Conservation (phyloP, 257 asterid species). For the Solanum habrochaites region DNA sequence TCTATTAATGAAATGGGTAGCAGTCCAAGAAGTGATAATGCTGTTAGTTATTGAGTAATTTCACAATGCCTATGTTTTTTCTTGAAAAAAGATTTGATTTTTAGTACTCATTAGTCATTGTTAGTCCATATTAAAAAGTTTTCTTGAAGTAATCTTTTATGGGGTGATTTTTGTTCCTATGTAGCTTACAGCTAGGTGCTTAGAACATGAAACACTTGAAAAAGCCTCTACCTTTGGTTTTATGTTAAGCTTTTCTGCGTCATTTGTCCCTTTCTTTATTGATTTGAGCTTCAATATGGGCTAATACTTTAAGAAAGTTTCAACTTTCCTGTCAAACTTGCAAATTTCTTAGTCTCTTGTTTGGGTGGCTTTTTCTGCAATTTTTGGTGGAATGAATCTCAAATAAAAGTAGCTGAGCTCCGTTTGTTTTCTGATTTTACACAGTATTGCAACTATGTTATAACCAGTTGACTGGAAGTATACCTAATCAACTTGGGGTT, state of each 20-base stretch:
- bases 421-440: background rate
- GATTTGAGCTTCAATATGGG: background rate
- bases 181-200: background rate
- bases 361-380: background rate
- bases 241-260: background rate
- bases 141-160: background rate
- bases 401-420: background rate
- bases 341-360: background rate
- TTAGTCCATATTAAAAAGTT: background rate
- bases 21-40: background rate
- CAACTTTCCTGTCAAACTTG: background rate
- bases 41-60: background rate
- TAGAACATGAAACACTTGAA: background rate
- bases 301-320: background rate
- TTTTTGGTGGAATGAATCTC: background rate
- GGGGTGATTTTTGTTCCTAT: background rate
- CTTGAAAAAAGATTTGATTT: background rate
- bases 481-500: constrained; percentile 67
- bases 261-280: background rate
- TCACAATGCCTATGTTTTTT: background rate
- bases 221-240: background rate
- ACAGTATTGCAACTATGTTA: constrained; percentile 88
- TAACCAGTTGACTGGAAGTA: constrained; percentile 64
- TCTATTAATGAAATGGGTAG: background rate
- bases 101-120: background rate